Conservation (phyloP, 768 basidiomycete species). For the Asterophora lycoperdoides region DNA sequence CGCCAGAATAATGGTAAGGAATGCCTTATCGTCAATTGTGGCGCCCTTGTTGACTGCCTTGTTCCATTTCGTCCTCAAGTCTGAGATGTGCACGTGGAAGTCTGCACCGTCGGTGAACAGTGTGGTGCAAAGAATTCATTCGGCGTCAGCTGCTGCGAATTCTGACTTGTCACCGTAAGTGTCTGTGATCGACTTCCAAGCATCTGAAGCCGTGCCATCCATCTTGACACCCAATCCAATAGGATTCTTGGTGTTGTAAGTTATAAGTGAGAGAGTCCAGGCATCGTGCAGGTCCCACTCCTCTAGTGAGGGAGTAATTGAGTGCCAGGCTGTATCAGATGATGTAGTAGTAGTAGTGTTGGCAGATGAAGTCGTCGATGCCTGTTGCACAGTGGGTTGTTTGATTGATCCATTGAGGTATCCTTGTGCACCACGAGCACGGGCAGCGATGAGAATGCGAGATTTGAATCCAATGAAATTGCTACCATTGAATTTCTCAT, state of each 20-base stretch:
- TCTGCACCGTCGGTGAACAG: conserved; percentile 7
- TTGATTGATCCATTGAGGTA: background rate
- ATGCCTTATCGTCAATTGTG: conserved; percentile 10
- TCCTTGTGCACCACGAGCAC: background rate
- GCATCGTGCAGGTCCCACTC: conserved; percentile 3
- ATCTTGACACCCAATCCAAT: conserved; percentile 15
- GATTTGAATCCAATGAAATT: conserved; percentile 2
- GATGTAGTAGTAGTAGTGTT: background rate
- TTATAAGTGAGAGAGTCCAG: background rate
- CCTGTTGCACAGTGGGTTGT: too few relatives aligned
- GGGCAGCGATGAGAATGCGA: background rate
- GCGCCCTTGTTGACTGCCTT: conserved; percentile 17
- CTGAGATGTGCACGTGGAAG: conserved; percentile 14
- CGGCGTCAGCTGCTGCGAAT: conserved; percentile 5
- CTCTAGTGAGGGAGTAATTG: background rate
- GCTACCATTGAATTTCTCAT: background rate
- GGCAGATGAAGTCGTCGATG: too few relatives aligned
- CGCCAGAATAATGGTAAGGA: conserved; percentile 15
- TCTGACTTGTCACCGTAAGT: conserved; percentile 1
- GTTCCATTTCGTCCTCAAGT: conserved; percentile 14
- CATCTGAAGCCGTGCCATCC: conserved; percentile 12
- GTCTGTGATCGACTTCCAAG: background rate
- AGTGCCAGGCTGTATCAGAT: background rate
- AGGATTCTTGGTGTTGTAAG: conserved; percentile 15
- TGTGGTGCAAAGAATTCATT: conserved; percentile 7